A percentile compares a stretch with the other conserved stretches of the same genome.
Conservation (phyloP, 2,329 filamentous ascomycete species). For the Aspergillus niger region DNA sequence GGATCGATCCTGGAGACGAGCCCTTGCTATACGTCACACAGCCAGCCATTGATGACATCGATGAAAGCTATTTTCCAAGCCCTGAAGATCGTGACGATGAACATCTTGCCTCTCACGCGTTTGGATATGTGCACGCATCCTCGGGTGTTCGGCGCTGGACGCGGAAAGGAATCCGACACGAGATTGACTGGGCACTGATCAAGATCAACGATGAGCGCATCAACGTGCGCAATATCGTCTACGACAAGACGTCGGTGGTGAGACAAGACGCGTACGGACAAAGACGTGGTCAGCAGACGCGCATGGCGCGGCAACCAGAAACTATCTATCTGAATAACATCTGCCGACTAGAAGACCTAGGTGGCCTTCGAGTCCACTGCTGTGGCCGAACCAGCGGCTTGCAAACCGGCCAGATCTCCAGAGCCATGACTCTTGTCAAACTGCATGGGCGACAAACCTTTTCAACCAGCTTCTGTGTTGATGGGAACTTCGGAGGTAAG, state of each 20-base stretch:
- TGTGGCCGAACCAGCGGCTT: slow-evolving; percentile 84
- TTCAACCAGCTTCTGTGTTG: slow-evolving; percentile 68
- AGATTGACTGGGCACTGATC: slow-evolving; percentile 95
- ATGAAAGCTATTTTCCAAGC: slow-evolving; percentile 79
- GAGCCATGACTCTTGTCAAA: slow-evolving; percentile 79
- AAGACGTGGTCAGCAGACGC: slow-evolving; percentile 54
- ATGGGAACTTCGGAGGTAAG: slow-evolving; percentile 60
- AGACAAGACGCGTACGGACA: slow-evolving; percentile 39
- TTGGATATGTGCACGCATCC: slow-evolving; percentile 85
- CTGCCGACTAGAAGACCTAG: slow-evolving; percentile 59
- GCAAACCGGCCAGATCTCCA: slow-evolving; percentile 75
- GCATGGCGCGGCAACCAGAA: slow-evolving; percentile 26
- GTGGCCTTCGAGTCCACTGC: slow-evolving; percentile 80
- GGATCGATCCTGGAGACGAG: slow-evolving; percentile 72
- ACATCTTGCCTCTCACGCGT: slow-evolving; percentile 74
- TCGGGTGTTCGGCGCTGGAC: slow-evolving; percentile 80
- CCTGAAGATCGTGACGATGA: slow-evolving; percentile 76
- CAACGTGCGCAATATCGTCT: slow-evolving; percentile 71
- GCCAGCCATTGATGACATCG: slow-evolving; percentile 84
- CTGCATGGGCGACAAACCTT: slow-evolving; percentile 82
- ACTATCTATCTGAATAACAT: slow-evolving; percentile 58
- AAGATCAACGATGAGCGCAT: slow-evolving; percentile 71
- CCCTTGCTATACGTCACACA: slow-evolving; percentile 83
- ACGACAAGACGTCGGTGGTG: slow-evolving; percentile 27
- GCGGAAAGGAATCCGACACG: slow-evolving; percentile 73